Evolutionary conservation across 371 early-diverging fungal species (phyloP), one percentile per base, ranked within the genome.

Genomic region (Circinella minor): DNA sequence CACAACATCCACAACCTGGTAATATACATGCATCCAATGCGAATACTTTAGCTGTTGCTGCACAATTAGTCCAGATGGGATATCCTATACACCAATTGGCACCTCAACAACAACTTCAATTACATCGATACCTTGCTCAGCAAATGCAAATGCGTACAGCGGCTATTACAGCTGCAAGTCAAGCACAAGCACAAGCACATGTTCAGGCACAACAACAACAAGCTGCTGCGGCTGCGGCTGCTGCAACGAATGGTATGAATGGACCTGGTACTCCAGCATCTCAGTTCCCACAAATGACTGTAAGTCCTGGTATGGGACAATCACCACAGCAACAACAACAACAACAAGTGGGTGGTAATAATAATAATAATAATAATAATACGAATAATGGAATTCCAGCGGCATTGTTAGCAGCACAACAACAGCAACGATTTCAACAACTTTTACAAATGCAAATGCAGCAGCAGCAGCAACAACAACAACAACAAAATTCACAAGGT

Each of bases 11-110:
- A 62, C 48, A 43, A 18, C 6, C 65, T 14, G 18, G 10, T 11
- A 36, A n/a, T 65, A 18, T 57, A 34, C 57, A 57, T 8, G 5
- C 57, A 57, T 36, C 48, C 5, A 36, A 51, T 38, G 74, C 76
- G 2, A 81, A 79, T 55, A 69, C 80, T 3, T 62, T 81, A 6
- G 70, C 75, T 34, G 73, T 77, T 66, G 78, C 81, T 14, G 77
- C 81, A 8, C 81, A 81, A 61, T 65, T 81, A 18, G 77, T 79
- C 3, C 81, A 81, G 63, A 79, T 81, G 76, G 81, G 81, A 1
- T 81, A 79, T 48, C 74, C 79, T 20, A 75, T 81, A 46, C 77
- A 73, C 55, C 80, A 77, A 46, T 65, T 81, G 10, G 74, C 72
- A 6, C 70, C 74, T 37, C 72, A 73, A 60, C 81, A 65, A 48